Percentiles rank a stretch among this genome's conserved stretches.
Conservation (phyloP, 331 rosid species). For the Rhamnella rubrinervis region DNA sequence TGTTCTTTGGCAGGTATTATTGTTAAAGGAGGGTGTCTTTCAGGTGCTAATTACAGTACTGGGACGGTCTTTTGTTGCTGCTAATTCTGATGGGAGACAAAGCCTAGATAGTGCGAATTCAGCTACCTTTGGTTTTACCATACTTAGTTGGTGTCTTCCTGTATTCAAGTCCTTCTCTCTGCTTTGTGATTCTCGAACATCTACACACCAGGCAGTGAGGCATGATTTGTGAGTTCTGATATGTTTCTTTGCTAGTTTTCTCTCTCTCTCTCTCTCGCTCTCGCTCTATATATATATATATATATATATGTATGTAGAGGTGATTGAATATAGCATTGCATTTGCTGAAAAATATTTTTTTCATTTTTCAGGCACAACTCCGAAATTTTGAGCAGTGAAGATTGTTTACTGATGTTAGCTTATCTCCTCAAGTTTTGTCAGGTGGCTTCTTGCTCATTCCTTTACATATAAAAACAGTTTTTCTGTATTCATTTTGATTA, state of each 20-base stretch:
- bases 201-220: slow-evolving; percentile 36
- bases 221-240: slow-evolving; percentile 55
- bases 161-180: slow-evolving; percentile 73
- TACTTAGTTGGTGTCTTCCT: slow-evolving; percentile 73
- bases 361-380: slow-evolving; percentile 44
- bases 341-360: slow-evolving; percentile 15
- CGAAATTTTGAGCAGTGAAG: slow-evolving; percentile 55
- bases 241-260: neutral
- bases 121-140: slow-evolving; percentile 39
- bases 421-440: slow-evolving; percentile 66
- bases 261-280: neutral
- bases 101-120: slow-evolving; percentile 49
- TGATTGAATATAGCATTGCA: slow-evolving; percentile 1
- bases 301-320: neutral
- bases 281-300: no score
- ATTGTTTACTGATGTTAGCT: slow-evolving; percentile 51
- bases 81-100: slow-evolving; percentile 51
- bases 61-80: slow-evolving; percentile 51
- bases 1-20: slow-evolving; percentile 51
- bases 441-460: slow-evolving; percentile 52
- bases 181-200: slow-evolving; percentile 49
- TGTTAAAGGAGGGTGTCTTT: slow-evolving; percentile 58
- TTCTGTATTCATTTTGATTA: neutral
- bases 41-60: slow-evolving; percentile 61
- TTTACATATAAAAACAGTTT: neutral